Base-by-base conservation (phyloP, 139 green algal genomes). In the Volvox africanus region DNA sequence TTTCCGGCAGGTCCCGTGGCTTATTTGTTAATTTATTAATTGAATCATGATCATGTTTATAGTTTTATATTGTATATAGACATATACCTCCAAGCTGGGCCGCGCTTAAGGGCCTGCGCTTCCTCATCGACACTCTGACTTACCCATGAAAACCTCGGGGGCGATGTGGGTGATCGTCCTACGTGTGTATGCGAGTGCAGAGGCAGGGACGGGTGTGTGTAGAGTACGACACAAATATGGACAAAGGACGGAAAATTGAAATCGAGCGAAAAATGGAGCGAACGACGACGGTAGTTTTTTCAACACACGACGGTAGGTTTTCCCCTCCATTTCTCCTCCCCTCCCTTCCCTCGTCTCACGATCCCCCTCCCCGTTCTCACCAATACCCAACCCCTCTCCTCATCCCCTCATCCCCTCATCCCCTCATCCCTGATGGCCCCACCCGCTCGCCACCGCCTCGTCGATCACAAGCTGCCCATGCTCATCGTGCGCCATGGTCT, bases 81-180 rank as follows among this genome's bases (percentile, higher is more conserved):
- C n/a, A 55, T 9, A 55, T 55, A 14, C 44, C 5, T 55, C 44
- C 44, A 55, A 55, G 5, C 44, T 55, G 5, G 44, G 44, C 44
- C 44, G 44, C 44, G n/a, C n/a, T n/a, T 9, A 55, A 55, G 44
- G 44, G 44, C 44, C 44, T 55, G 44, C 44, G 44, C 44, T 55
- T 9, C 5, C 9, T 55, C 44, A 55, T 55, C 5, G 44, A 9
- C 44, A 55, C 44, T 55, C 44, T 20, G 21, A 79, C 82, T 77
- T 20, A 87, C 82, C 82, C 30, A 87, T 69, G 24, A 87, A 69
- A 16, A 87, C 82, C 82, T 87, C 82, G 0, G 82, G 82, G 12
- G 82, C 82, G 20, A 87, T 69, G 82, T 87, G 82, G 44, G 82
- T 87, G 61, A 87, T 87, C 6, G 82, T 87, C n/a, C 80, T 84